Base-by-base conservation (phyloP, 2,329 filamentous ascomycete species). In the Hawksworthiomyces lignivorus region DNA sequence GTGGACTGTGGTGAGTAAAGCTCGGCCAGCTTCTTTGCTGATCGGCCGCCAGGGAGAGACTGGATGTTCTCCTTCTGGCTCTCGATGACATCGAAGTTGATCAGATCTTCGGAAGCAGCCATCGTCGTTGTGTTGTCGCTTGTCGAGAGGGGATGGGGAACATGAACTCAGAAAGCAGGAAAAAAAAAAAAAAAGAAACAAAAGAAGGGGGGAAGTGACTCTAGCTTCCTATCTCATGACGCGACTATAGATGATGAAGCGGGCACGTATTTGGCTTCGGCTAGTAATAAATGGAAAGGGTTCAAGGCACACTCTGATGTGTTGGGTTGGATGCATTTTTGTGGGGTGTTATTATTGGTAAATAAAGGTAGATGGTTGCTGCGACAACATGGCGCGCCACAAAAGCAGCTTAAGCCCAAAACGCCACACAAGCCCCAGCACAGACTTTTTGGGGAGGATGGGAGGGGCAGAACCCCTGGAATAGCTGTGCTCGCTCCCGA, bases 21-120 rank as follows among this genome's bases (percentile, higher is more conserved):
- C 41, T 88, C 77, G 22, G 82, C 88, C 39, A 98, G 81, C 41
- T 92, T 89, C 66, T 82, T 86, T 34, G 90, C 92, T 30, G 90
- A 97, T 50, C 92, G 71, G 18, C 75, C 92, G 48, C 87, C 84
- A 14, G 90, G 89, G 11, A 98, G 74, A 18, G 88, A 82, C 63
- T 96, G 89, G 43, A 98, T 96, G 64, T 98, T 98, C 67, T 98
- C 92, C 66, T 98, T 98, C 55, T 96, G 89, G 35, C 77, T 79
- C 67, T 98, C 92, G 64, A 98, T 96, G 49, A 96, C 77, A 55
- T 94, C 85, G 67, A 98, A 97, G 66, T 80, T 68, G 58, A 82
- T 77, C 29, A 78, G 62, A 52, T 82, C 75, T 46, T 65, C 63
- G 7, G 45, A 43, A 26, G 27, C 44, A 15, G 46, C 48, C 48